Evolutionary conservation across 108 stramenopile species (phyloP), one percentile per base, ranked within the genome.

Genomic region (Schizochytrium sp.): DNA sequence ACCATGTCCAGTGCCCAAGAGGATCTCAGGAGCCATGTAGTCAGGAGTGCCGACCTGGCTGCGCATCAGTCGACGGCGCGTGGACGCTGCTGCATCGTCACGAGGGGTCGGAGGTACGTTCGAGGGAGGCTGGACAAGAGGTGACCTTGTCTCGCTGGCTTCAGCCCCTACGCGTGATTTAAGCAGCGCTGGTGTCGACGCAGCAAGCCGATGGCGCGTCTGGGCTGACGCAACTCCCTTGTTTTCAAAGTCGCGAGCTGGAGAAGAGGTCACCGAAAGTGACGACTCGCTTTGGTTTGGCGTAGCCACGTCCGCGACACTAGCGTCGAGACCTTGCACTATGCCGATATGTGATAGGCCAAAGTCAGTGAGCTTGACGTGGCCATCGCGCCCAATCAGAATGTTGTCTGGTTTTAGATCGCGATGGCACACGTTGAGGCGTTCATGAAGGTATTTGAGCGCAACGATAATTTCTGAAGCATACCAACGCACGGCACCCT

Each of bases 1-100:
- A 12, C 97, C 97, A 87, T 93, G 91, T 0, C 98, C 98, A 87
- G 96, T 96, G 28, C 97, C 91, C 89, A 96, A 95, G 12, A 99
- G 92, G 87, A 99, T 98, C 94, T 99, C 99, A 18, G 99, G 99
- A 21, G 99, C 97, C 25, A 99, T 34, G 91, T 99, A 99, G 92
- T 98, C 97, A 2, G 99, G 99, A 23, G 99, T 99, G 59, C 99
- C 98, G n/a, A 99, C 98, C 28, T 83, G 76, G n/a, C 76, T 83
- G 25, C 76, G 45, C 48, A 83, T 47, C 1, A 83, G 6, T 6
- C 76, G 76, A 45, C 76, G 76, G 3, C 51, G 76, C 51, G 55
- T 57, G 14, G 55, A 57, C 34, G 34, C 34, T 57, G 55, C 55
- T 57, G 55, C 55, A 16, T 69, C 63, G 41, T 14, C 63, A 4